A percentile compares a stretch with the other conserved stretches of the same genome.
These are phyloP conservation scores for Pichia sp. DNA, from an alignment of 1,139 yeast species.

Conservation along the genomic window DNA sequence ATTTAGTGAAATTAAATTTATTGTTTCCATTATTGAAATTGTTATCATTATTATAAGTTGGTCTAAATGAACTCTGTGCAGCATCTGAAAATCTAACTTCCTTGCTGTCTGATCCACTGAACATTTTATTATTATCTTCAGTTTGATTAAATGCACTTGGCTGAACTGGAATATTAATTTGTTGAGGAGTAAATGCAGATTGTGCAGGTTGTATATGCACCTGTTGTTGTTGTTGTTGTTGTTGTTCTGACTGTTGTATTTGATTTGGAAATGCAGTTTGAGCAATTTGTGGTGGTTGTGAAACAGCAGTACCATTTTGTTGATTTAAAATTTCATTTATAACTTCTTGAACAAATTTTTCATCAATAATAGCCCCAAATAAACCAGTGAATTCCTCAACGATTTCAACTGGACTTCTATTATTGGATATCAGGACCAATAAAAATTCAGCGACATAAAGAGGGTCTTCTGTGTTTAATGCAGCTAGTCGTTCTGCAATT, in stretches of 20 bases:
- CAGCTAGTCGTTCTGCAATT: slow-evolving; percentile 21
- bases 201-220: slow-evolving; percentile 3
- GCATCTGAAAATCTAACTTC: slow-evolving; percentile 12
- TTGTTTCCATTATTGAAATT: not conserved
- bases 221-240: slow-evolving; percentile 17
- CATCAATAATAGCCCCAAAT: slow-evolving; percentile 59
- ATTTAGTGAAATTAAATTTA: slow-evolving; percentile 10
- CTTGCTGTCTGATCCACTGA: slow-evolving; percentile 5
- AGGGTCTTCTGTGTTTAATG: slow-evolving; percentile 52
- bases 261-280: slow-evolving; percentile 11
- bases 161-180: slow-evolving; percentile 10
- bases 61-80: slow-evolving; percentile 3
- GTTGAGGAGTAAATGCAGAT: no score
- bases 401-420: slow-evolving; percentile 60
- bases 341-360: slow-evolving; percentile 43
- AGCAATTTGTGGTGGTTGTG: slow-evolving; percentile 14
- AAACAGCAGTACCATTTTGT: slow-evolving; percentile 2
- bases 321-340: slow-evolving; percentile 37
- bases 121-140: slow-evolving; percentile 3
- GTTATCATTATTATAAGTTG: not conserved
- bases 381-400: slow-evolving; percentile 57
- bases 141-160: slow-evolving; percentile 6
- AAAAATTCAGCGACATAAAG: slow-evolving; percentile 78
- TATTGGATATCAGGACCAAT: slow-evolving; percentile 64
- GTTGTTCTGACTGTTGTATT: not conserved